Evolutionary conservation across 345 rosid genomes (phyloP).

Genomic region (Hibiscus syriacus): DNA sequence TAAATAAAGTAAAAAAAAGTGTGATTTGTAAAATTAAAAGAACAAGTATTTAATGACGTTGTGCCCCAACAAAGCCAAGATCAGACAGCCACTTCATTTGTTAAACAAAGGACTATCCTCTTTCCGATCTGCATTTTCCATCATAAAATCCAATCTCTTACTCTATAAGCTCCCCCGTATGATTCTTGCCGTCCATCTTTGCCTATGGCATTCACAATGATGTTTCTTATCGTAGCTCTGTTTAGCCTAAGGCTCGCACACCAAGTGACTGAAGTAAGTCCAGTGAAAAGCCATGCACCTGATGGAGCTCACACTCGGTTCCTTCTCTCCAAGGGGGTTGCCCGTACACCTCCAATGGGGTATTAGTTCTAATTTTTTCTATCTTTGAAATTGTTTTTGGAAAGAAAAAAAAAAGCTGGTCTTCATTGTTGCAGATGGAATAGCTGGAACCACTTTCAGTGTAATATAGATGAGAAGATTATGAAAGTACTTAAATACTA

Average conservation of each 20-base stretch:
- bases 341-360: slow-evolving; percentile 5
- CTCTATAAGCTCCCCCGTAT: not conserved
- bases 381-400: not conserved
- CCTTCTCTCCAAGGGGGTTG: slow-evolving; percentile 39
- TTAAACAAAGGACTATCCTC: not conserved
- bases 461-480: slow-evolving; percentile 7
- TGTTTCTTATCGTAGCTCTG: not conserved
- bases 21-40: not conserved
- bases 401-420: not conserved
- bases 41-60: not conserved
- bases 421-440: slow-evolving; percentile 4
- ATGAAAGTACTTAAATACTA: slow-evolving; percentile 16
- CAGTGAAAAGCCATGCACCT: slow-evolving; percentile 8
- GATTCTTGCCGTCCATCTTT: not conserved
- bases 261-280: not conserved
- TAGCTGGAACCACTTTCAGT: slow-evolving; percentile 5
- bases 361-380: not conserved
- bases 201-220: not conserved
- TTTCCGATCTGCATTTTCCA: not conserved
- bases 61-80: not conserved
- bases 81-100: not conserved
- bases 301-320: slow-evolving; percentile 18
- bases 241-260: not conserved
- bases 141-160: not conserved
- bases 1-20: too few relatives aligned